Base-by-base conservation (phyloP, 805 yeast species). In the Metschnikowia vanudenii region DNA sequence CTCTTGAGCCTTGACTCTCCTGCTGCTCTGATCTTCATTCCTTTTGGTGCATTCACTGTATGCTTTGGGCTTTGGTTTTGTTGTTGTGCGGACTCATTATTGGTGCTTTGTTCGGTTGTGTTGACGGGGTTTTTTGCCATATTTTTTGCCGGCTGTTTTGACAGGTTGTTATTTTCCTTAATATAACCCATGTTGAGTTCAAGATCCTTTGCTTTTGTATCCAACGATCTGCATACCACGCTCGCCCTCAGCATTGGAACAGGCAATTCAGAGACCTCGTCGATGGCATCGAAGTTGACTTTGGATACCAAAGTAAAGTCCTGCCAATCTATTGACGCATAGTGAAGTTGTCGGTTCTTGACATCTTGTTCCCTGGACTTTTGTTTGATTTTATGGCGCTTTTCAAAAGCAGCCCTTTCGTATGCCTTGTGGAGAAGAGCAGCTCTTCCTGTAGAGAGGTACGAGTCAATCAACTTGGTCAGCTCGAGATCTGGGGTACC, bases 321-420 rank as follows among this genome's bases (percentile, higher is more conserved):
- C 46, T 83, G 82, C 99, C 99, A 92, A 65, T 91, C 90, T 18
- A 89, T 82, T 9, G 85, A 78, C 0, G 91, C 88, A 65, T 76
- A 88, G 35, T 78, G 82, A 4, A 80, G 53, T 46, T 64, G 67
- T 18, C 38, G 18, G 16, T 38, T 26, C 16, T 38, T 48, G 10
- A 31, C 22, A 22, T 57, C 52, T 47, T 74, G 74, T 33, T 78
- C 74, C 37, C 62, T 53, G 37, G 60, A 63, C 41, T 44, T 62
- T 51, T 49, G 67, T 64, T 55, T 73, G 7, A 67, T 67, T 43
- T 69, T 69, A 38, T 68, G 63, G 5, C 58, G 59, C 43, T 74
- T 70, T 26, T 66, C 66, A 57, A 71, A 78, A 50, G 77, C 79
- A 0, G 95, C 92, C 43, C 92, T 65, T 13, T 60, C 51, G 47